A percentile compares a stretch with the other conserved stretches of the same genome.
Evolutionary conservation across 2,329 filamentous ascomycete genomes (phyloP).

Genomic region (Ophiostoma perfectum): DNA sequence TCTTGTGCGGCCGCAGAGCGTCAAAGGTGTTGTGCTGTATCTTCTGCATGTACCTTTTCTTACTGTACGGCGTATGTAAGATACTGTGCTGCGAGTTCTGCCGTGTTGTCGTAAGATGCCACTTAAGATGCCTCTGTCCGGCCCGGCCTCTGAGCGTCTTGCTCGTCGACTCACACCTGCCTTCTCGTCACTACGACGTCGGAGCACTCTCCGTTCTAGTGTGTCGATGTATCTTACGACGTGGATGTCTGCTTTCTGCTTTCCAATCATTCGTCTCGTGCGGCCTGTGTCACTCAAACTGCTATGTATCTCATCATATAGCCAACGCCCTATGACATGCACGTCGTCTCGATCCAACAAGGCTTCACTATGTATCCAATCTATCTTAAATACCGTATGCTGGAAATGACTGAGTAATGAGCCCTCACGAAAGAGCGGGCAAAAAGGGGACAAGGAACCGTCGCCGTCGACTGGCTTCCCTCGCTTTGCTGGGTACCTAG

Average conservation of each 20-base stretch:
- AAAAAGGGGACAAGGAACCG: background rate
- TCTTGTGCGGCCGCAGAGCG: background rate
- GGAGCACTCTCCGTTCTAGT: background rate
- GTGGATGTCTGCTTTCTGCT: background rate
- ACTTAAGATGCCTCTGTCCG: background rate
- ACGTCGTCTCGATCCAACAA: background rate
- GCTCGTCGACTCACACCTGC: background rate
- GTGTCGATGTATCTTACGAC: background rate
- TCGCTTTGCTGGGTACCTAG: background rate
- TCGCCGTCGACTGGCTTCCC: background rate
- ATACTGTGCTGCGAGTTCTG: background rate
- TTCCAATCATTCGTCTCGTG: background rate
- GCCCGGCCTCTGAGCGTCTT: background rate
- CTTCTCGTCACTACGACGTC: background rate
- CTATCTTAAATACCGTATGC: background rate
- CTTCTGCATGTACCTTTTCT: slow-evolving; percentile 4
- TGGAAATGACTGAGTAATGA: background rate
- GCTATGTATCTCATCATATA: background rate
- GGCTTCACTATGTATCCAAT: too few relatives aligned
- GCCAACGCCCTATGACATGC: background rate
- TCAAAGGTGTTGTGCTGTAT: background rate
- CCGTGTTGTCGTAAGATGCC: background rate
- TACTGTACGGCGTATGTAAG: background rate
- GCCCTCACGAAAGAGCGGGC: background rate
- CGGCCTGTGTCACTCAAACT: background rate